Base-by-base conservation (phyloP, 1,284 basidiomycete species). In the Prillingera fragicola region DNA sequence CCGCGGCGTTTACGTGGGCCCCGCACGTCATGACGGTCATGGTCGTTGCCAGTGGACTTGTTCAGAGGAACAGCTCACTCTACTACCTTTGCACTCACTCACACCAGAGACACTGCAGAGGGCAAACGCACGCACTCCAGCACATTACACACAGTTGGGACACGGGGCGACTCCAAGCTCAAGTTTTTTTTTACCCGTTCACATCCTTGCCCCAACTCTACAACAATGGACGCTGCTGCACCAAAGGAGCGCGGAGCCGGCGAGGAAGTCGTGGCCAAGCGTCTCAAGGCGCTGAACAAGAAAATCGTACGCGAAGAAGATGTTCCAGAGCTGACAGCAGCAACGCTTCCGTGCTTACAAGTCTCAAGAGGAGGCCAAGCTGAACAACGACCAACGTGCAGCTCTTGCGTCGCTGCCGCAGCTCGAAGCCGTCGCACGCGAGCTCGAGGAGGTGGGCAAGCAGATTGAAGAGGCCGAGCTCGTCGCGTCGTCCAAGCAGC, bases 301-400 rank as follows among this genome's bases (percentile, higher is more conserved):
- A 91, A 90, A 74, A 84, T 88, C 51, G 88, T 87, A 64, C 59
- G 83, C 15, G 19, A 4, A n/a, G 15, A 43, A 24, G 9, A 13
- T 15, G 13, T 8, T 10, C 8, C 29, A 21, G 8, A n/a, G 36
- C 48, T 50, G 35, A 50, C 28, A 13, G 26, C 59, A 90, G 87
- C 75, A 76, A 54, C 81, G 87, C 49, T 80, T 87, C 73, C 75
- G 80, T 38, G 70, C 73, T 12, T 89, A 90, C 66, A 78, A 80
- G 24, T 62, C 77, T 9, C 81, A 78, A 23, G 78, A 80, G n/a
- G 65, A 74, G 2, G 80, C 80, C 35, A 81, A 82, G 55, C 76
- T 91, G 41, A 87, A 91, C 56, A 84, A 87, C 21, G 88, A 91
- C 68, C 88, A 91, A 71, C 82, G 77, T 55, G 78, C 81, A 24